These are phyloP conservation scores for Pseudonitzschia delicatissima DNA, from an alignment of 108 stramenopile genomes.

Conservation along the genomic window DNA sequence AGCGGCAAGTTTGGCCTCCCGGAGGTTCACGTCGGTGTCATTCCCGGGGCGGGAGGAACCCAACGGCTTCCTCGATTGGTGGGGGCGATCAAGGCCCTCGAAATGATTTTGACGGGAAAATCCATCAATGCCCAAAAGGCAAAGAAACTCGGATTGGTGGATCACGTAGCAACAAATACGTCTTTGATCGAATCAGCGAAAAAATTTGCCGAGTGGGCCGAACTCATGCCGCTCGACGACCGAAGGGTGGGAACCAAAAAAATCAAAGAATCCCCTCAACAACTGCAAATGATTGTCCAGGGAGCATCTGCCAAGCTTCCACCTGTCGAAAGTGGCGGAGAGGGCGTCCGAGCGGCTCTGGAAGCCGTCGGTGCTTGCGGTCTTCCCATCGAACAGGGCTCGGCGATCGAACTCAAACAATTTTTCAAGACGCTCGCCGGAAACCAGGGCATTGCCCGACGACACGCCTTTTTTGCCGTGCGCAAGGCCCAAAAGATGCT, in stretches of 20 bases:
- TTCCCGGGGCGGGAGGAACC: slow-evolving; percentile 96
- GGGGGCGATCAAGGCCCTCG: slow-evolving; percentile 65
- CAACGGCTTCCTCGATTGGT: slow-evolving; percentile 93
- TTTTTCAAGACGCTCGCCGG: slow-evolving; percentile 67
- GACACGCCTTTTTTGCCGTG: slow-evolving; percentile 95
- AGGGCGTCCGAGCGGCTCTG: slow-evolving; percentile 62
- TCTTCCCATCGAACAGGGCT: slow-evolving; percentile 58
- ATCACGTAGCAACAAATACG: slow-evolving; percentile 26
- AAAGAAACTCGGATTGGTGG: slow-evolving; percentile 50
- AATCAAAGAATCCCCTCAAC: slow-evolving; percentile 39
- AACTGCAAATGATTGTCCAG: slow-evolving; percentile 56
- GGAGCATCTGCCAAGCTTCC: slow-evolving; percentile 63
- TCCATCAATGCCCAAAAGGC: slow-evolving; percentile 61
- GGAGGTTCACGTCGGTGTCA: slow-evolving; percentile 93
- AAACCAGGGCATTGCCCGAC: slow-evolving; percentile 75
- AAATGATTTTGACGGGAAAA: slow-evolving; percentile 83
- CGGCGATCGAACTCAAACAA: slow-evolving; percentile 54
- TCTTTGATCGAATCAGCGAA: slow-evolving; percentile 43
- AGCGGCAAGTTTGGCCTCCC: slow-evolving; percentile 84
- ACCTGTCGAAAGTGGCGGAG: slow-evolving; percentile 60
- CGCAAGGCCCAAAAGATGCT: slow-evolving; percentile 66
- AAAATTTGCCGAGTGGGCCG: slow-evolving; percentile 67
- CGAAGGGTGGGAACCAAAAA: slow-evolving; percentile 46
- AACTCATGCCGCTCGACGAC: slow-evolving; percentile 36
- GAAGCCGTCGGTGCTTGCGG: slow-evolving; percentile 79